Base-by-base conservation (phyloP, 164 flowering plant genomes). In the Amborella trichopoda region DNA sequence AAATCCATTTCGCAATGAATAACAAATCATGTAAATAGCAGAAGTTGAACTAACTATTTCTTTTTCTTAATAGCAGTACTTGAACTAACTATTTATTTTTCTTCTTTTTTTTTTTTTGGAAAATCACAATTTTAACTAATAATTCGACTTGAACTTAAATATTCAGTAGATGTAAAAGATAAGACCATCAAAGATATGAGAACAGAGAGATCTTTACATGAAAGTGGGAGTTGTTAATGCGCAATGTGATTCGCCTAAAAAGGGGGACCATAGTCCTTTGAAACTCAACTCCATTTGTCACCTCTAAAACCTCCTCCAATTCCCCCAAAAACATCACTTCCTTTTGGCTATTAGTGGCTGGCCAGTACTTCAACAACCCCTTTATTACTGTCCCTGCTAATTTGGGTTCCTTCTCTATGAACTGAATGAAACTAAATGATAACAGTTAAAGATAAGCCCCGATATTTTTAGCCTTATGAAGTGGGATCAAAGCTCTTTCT, bases 361-460 rank as follows among this genome's bases (percentile, higher is more conserved):
- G 74, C 74, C 74, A 69, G 48, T 69, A 69, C 60, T 66, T 69
- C 71, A 69, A 60, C 55, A 69, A 46, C 17, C 74, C 71, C 59
- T 61, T 66, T 4, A 69, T 55, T 5, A 66, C 74, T 24, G 28
- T 56, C 47, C 66, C 74, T 8, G 71, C 65, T 39, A 69, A 44
- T 56, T 63, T 69, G 47, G 37, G 56, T 62, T 69, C 74, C 49
- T 69, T 69, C 49, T 69, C 74, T 9, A 69, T 63, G 44, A 66
- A 69, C 62, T 66, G 74, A 4, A 54, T 59, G 20, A 69, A 56
- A 49, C 71, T 66, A 42, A 66, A 69, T 6, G 71, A 62, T 39
- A 69, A 28, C 49, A 66, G 74, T 48, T 62, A 68, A 60, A 66
- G 74, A 48, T 69, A 69, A 39, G 53, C 3, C 4, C 51, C 36